These are phyloP conservation scores for Erodium texanum DNA, from an alignment of 441 rosid species.

Conservation along the genomic window DNA sequence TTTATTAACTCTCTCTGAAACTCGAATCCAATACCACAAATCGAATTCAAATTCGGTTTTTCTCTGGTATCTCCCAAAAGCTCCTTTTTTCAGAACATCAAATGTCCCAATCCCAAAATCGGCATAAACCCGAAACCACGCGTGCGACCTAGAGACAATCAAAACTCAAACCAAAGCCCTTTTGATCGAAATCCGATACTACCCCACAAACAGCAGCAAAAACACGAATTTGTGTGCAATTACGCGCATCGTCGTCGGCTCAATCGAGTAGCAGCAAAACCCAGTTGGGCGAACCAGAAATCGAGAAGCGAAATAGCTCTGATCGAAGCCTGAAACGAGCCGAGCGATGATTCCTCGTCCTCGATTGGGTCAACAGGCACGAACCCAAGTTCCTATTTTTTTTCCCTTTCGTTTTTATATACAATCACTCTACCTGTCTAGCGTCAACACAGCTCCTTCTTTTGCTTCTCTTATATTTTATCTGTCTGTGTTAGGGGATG, in stretches of 20 bases:
- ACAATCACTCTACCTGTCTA: neutral
- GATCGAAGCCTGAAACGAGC: constrained; percentile 4
- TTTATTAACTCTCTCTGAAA: neutral
- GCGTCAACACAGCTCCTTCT: too few relatives aligned
- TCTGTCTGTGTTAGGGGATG: too few relatives aligned
- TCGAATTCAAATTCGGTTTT: neutral
- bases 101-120: neutral
- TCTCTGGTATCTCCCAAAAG: neutral
- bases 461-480: too few relatives aligned
- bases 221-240: neutral
- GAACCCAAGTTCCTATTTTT: neutral
- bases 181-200: neutral
- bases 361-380: constrained; percentile 6
- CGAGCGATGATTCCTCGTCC: neutral
- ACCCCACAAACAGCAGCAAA: neutral
- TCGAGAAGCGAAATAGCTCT: neutral
- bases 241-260: neutral
- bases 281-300: neutral
- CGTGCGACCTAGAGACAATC: constrained; percentile 4
- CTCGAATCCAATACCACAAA: neutral
- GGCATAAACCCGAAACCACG: constrained; percentile 1
- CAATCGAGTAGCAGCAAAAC: neutral
- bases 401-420: neutral
- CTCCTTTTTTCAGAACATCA: neutral
- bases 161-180: neutral